Base-by-base conservation (phyloP, 345 rosid species). In the Eutrema yunnanense region DNA sequence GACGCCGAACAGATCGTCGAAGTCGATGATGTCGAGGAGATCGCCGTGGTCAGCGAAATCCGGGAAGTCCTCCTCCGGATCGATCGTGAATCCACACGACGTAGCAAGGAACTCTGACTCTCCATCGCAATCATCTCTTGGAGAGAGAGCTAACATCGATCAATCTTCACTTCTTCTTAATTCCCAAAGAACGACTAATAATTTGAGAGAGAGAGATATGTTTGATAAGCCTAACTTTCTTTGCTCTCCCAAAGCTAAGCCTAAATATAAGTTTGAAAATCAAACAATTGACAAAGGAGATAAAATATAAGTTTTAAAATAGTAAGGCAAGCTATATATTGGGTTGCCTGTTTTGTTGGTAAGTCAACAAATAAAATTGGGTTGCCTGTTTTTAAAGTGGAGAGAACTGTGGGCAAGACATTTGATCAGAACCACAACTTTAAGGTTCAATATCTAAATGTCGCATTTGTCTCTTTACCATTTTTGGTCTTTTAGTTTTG, bases 141-240 rank as follows among this genome's bases (percentile, higher is more conserved):
- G 76, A 62, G 97, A 82, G 69, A 86, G 82, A 72, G 93, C 88
- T 50, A 91, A 86, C 99, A 95, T 89, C 63, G 82, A 76, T 52
- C 69, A 59, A 33, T 22, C 79, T 67, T 60, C 48, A 42, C 62
- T 61, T 53, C 26, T 75, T 40, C 11, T 22, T 22, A 22, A 22
- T 22, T 22, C 26, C 26, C 26, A 22, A 22, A 22, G 40, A 51
- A 51, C 60, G 26, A 32, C 13, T 40, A 22, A 44, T 44, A 9
- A 26, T 48, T 64, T 32, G 43, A 37, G 65, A 47, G 73, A 69
- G 11, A 41, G 53, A 67, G 56, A 67, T 68, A 74, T 75, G 73
- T 60, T 61, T 60, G 73, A 49, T 74, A 62, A 58, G 8, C 33
- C 27, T 29, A 30, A 62, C 56, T 53, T 56, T 72, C 56, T 53